Conservation (phyloP, 2,329 filamentous ascomycete genomes). For the Hymenoscyphus linearis region DNA sequence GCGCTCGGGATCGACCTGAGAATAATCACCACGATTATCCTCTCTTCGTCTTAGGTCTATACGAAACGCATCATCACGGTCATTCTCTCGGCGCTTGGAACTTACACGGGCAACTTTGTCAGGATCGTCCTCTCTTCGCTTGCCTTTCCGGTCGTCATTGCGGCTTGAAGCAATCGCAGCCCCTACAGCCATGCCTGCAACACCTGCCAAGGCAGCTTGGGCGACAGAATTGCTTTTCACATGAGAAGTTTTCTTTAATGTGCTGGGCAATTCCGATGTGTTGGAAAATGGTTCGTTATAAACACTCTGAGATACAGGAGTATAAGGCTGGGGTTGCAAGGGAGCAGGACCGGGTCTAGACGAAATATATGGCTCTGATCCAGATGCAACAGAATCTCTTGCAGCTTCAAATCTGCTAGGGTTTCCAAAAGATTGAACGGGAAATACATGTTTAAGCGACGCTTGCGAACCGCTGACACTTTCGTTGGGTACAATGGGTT, state of each 20-base stretch:
- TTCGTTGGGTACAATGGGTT: slow-evolving; percentile 20
- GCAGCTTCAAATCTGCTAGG: slow-evolving; percentile 55
- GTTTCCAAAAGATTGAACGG: slow-evolving; percentile 59
- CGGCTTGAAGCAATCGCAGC: slow-evolving; percentile 40
- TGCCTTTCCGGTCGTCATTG: slow-evolving; percentile 25
- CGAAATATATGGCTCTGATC: slow-evolving; percentile 36
- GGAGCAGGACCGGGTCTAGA: slow-evolving; percentile 56
- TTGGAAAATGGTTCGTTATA: slow-evolving; percentile 47
- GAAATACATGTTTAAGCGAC: slow-evolving; percentile 60
- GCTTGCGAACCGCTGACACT: slow-evolving; percentile 36
- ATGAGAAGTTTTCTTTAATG: slow-evolving; percentile 24
- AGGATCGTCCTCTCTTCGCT: slow-evolving; percentile 17
- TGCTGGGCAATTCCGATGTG: slow-evolving; percentile 21
- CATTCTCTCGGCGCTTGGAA: slow-evolving; percentile 14
- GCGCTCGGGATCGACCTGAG: slow-evolving; percentile 12
- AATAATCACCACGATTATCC: slow-evolving; percentile 15
- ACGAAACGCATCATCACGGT: slow-evolving; percentile 12
- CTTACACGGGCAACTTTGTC: slow-evolving; percentile 1
- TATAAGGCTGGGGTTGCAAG: slow-evolving; percentile 77
- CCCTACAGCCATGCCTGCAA: slow-evolving; percentile 45
- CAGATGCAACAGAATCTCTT: slow-evolving; percentile 44
- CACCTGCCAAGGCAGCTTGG: slow-evolving; percentile 43
- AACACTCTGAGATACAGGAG: slow-evolving; percentile 64
- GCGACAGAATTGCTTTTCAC: slow-evolving; percentile 37
- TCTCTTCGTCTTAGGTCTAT: slow-evolving; percentile 3